A percentile compares a stretch with the other conserved stretches of the same genome.
phyloP scores from a whole-genome alignment of 2,329 filamentous ascomycete species.

The Pseudogymnoascus sp. region DNA sequence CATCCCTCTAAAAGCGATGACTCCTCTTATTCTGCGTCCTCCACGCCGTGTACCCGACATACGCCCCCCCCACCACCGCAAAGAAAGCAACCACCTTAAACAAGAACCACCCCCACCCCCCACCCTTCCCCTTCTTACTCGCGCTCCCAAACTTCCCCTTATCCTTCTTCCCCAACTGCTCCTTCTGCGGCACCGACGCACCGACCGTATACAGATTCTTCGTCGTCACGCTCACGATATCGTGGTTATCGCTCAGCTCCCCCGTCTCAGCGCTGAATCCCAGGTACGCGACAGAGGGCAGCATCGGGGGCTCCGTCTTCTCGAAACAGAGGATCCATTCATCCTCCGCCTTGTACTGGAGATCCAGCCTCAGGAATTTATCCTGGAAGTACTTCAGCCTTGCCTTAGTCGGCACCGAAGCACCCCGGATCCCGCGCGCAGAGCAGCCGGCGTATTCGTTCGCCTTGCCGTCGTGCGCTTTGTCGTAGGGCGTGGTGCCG shows the following conservation, averaged over 20 bases:
- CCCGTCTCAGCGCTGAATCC: constrained; percentile 85
- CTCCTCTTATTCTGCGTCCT: constrained; percentile 39
- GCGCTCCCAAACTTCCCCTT: constrained; percentile 12
- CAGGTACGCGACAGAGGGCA: constrained; percentile 69
- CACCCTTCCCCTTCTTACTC: constrained; percentile 18
- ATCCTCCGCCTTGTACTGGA: constrained; percentile 87
- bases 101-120: constrained; percentile 62
- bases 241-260: constrained; percentile 94
- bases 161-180: constrained; percentile 17
- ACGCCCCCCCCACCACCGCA: constrained; percentile 61
- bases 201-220: constrained; percentile 69
- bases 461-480: constrained; percentile 86
- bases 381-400: constrained; percentile 95
- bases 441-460: constrained; percentile 93
- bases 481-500: constrained; percentile 81
- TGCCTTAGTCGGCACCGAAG: constrained; percentile 72
- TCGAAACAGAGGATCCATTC: constrained; percentile 90
- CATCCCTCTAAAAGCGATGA: constrained; percentile 25
- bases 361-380: constrained; percentile 78
- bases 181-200: constrained; percentile 15
- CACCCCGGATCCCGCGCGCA: constrained; percentile 79
- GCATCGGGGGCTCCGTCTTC: constrained; percentile 58
- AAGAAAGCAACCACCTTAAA: constrained; percentile 77
- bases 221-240: constrained; percentile 79
- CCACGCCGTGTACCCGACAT: constrained; percentile 81